These are phyloP conservation scores for Calonectria montana DNA, from an alignment of 2,329 filamentous ascomycete genomes.

Conservation along the genomic window DNA sequence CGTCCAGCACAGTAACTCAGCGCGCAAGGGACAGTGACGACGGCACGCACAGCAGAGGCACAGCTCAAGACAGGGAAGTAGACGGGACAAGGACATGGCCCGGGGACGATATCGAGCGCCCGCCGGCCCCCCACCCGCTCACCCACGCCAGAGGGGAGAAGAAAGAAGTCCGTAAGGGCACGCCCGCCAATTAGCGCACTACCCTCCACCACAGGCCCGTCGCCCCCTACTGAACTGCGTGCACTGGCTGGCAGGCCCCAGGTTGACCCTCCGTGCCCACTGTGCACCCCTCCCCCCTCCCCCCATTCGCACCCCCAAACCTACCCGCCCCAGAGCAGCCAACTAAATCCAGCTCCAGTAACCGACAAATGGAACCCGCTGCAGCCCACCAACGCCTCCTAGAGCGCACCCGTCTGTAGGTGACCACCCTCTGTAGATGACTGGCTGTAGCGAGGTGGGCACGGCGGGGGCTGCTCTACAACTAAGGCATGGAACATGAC, in stretches of 20 bases:
- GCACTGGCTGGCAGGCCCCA: neutral
- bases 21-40: neutral
- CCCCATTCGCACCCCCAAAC: neutral
- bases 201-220: neutral
- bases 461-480: slow-evolving; percentile 9
- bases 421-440: slow-evolving; percentile 6
- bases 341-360: slow-evolving; percentile 7
- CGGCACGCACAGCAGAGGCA: slow-evolving; percentile 4
- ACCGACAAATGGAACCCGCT: slow-evolving; percentile 21
- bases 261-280: neutral
- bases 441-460: slow-evolving; percentile 12
- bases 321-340: slow-evolving; percentile 10
- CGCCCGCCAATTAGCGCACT: slow-evolving; percentile 7
- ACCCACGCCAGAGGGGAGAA: slow-evolving; percentile 1
- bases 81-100: slow-evolving; percentile 10
- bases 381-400: slow-evolving; percentile 17
- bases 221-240: slow-evolving; percentile 2
- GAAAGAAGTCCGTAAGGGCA: neutral
- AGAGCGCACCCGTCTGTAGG: slow-evolving; percentile 15
- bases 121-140: neutral
- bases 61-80: slow-evolving; percentile 8
- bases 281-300: neutral
- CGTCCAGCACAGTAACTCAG: slow-evolving; percentile 3
- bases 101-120: slow-evolving; percentile 16
- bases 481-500: neutral